Evolutionary conservation across 148 eudicot genomes (phyloP), one percentile per base, ranked within the genome.

Genomic region (Nyssa sinensis): DNA sequence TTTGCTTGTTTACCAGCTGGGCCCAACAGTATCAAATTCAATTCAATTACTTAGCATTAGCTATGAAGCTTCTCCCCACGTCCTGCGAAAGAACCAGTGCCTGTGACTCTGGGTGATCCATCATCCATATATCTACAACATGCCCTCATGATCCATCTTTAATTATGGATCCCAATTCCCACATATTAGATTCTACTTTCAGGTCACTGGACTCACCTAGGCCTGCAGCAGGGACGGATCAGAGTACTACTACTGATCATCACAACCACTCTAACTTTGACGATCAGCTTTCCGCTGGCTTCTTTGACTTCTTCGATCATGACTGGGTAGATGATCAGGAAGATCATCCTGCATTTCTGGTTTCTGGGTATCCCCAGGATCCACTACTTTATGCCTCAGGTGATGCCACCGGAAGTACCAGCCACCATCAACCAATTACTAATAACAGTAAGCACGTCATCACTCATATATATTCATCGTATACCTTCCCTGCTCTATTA

Each of bases 271-370:
- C 78, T 0, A 82, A 77, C 30, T 57, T 87, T 6, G 86, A n/a
- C n/a, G n/a, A n/a, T n/a, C n/a, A 87, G 78, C 76, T 68, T 28
- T 86, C 86, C 7, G 89, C 82, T 13, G n/a, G n/a, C n/a, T 82
- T 80, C 70, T 82, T 85, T 24, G 70, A 78, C 72, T 10, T 75
- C 23, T n/a, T n/a, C n/a, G n/a, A n/a, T n/a, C 55, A 61, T 75
- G 62, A 69, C 37, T 69, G 88, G 76, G 27, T 69, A 35, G 25
- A 81, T 19, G 63, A 77, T 55, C 69, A 62, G 39, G 25, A 81
- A 19, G 63, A 77, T 55, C 69, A 62, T 41, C 75, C 79, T 66
- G 71, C 39, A 49, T 72, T 77, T 49, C 16, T 82, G 77, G 75
- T 83, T 62, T 27, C 62, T 57, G 58, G 73, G 73, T 27, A 60